Base-by-base conservation (phyloP, 129 eudicot genomes). In the Escallonia rubra region DNA sequence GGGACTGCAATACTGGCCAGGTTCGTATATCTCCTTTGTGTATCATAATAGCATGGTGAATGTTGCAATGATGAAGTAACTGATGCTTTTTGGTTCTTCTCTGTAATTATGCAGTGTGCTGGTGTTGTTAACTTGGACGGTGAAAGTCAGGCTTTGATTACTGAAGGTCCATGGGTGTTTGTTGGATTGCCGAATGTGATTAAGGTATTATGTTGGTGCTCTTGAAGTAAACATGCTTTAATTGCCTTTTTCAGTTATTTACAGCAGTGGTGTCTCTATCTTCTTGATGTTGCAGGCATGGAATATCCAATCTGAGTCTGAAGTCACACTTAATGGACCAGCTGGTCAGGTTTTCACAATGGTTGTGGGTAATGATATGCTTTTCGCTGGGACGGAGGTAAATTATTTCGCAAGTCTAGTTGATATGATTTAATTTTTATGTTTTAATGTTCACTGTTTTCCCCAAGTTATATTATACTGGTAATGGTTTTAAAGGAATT, bases 1-100 rank as follows among this genome's bases (percentile, higher is more conserved):
- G 90, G 97, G 80, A 91, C 79, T 91, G 96, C 74, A 69, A 83
- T 48, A 87, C 79, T 57, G 93, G 96, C 6, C 83, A 81, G 90
- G 91, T 86, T 38, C 14, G 70, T 55, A 55, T 78, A n/a, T 11
- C 13, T n/a, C 15, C 46, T 39, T 6, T 40, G 59, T 56, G 14
- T 34, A 67, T 43, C 13, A 23, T 23, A 5, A 8, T 10, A 2
- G 4, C 0, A 45, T n/a, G 59, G 13, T 6, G 64, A 14, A 4
- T 55, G 40, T 0, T 41, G 42, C 11, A 13, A 56, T 59, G 53
- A n/a, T n/a, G 15, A 38, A 9, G 46, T 14, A 63, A 57, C 57
- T 64, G 70, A 14, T 57, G 38, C 34, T 12, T 5, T 61, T 49
- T 39, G 41, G 3, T 57, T 65, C 41, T 48, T 54, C 9, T 58